A percentile compares a stretch with the other conserved stretches of the same genome.
Conservation (phyloP, 768 basidiomycete species). For the Lactarius psammicola region DNA sequence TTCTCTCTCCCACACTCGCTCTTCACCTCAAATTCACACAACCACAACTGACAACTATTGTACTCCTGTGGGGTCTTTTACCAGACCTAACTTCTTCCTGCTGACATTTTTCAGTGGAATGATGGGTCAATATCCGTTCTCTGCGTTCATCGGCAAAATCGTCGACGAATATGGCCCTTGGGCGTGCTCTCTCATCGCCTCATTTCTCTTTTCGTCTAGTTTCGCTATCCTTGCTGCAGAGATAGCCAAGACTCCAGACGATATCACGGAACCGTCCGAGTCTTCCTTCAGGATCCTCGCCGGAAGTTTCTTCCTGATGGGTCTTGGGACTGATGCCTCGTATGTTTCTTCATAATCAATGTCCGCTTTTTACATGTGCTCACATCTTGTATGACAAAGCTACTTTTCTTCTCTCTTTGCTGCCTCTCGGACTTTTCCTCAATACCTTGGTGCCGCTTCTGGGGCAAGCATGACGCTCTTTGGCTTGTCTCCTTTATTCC, state of each 20-base stretch:
- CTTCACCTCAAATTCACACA: slow-evolving; percentile 63
- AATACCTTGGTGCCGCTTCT: slow-evolving; percentile 61
- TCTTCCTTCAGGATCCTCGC: slow-evolving; percentile 54
- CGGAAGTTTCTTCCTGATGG: slow-evolving; percentile 59
- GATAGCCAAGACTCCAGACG: slow-evolving; percentile 47
- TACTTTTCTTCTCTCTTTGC: slow-evolving; percentile 77
- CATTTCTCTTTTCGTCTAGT: slow-evolving; percentile 55
- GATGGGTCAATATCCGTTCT: slow-evolving; percentile 77
- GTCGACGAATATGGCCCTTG: slow-evolving; percentile 69
- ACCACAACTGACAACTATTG: slow-evolving; percentile 75
- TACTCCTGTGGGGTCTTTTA: slow-evolving; percentile 57
- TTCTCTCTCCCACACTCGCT: slow-evolving; percentile 64
- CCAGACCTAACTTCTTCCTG: neutral
- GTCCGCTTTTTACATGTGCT: neutral
- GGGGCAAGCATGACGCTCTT: slow-evolving; percentile 71
- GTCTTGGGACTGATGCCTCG: slow-evolving; percentile 72
- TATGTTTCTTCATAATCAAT: slow-evolving; percentile 39
- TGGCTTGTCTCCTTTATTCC: slow-evolving; percentile 76
- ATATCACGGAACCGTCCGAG: slow-evolving; percentile 39
- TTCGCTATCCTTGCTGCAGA: slow-evolving; percentile 63
- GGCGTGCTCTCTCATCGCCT: slow-evolving; percentile 61
- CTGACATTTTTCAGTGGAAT: slow-evolving; percentile 54
- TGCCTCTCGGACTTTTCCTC: slow-evolving; percentile 68
- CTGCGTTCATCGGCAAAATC: slow-evolving; percentile 64
- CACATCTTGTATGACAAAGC: slow-evolving; percentile 3